Base-by-base conservation (phyloP, 2,329 filamentous ascomycete genomes). In the Fusarium clavum region DNA sequence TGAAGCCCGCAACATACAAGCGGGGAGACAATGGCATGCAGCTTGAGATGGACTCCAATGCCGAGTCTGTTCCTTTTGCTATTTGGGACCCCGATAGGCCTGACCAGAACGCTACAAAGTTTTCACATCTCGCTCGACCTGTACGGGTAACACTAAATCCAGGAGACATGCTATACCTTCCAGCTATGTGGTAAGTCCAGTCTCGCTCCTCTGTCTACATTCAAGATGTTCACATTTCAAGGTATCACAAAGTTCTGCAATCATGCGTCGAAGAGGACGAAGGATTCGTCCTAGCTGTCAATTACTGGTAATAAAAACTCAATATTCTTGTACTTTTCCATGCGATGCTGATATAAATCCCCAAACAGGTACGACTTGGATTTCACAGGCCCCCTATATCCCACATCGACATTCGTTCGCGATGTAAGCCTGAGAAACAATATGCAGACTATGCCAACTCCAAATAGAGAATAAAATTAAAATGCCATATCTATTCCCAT, bases 131-230 rank as follows among this genome's bases (percentile, higher is more conserved):
- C 13, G 88, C 88, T 0, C 80, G 81, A 49, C 90, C 91, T 9
- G 73, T 94, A 67, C 82, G 86, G n/a, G 88, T 94, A 2, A 92
- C 90, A 1, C 79, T 96, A 5, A 79, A 90, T 2, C 86, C 89
- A 12, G 92, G 92, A 0, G 93, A 96, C 76, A 93, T 96, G 89
- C 79, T 96, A 18, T 96, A 96, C 79, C 81, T 96, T 30, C 93
- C 93, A 9, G 90, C 91, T 8, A 87, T 94, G 84, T 96, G 93
- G 93, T 92, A 68, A 77, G 84, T 77, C 27, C 8, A 9, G 13
- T 34, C 3, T 13, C 8, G n/a, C 8, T 10, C 4, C 8, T 44
- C 16, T 24, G 6, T 8, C 18, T 16, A 24, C 25, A 3, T 6
- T 8, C 22, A n/a, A 3, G 1, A 46, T 62, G 6, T n/a, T 72